Evolutionary conservation across 495 filamentous ascomycete species (phyloP).

Genomic region (Aspergillus cristatus): DNA sequence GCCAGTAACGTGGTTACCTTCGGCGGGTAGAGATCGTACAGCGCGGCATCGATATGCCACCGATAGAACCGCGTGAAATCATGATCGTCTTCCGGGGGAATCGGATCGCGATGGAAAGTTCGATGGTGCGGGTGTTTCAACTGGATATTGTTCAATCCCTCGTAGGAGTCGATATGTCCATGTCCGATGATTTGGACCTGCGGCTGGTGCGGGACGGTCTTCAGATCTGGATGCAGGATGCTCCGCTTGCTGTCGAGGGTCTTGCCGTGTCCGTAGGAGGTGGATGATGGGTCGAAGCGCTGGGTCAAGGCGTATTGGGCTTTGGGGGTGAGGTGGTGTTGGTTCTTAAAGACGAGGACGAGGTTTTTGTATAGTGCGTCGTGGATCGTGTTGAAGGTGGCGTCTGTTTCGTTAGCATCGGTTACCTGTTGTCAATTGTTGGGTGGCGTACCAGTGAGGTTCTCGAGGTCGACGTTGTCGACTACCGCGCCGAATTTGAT

Average conservation of each 20-base stretch:
- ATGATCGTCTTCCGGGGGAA: conserved; percentile 54
- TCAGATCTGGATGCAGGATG: conserved; percentile 67
- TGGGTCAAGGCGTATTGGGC: conserved; percentile 63
- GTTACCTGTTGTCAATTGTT: not conserved
- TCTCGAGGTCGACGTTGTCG: conserved; percentile 47
- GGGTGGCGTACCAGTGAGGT: conserved; percentile 37
- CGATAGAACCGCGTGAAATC: conserved; percentile 64
- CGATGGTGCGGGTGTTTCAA: conserved; percentile 67
- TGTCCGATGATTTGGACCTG: conserved; percentile 75
- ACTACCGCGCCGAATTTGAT: conserved; percentile 52
- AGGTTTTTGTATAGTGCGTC: conserved; percentile 52
- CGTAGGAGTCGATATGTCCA: conserved; percentile 53
- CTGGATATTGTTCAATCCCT: conserved; percentile 55
- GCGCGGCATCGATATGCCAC: conserved; percentile 72
- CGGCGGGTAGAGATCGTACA: conserved; percentile 63
- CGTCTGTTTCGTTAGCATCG: conserved; percentile 30
- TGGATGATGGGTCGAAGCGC: conserved; percentile 56
- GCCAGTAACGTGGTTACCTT: conserved; percentile 61
- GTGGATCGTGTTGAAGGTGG: conserved; percentile 49
- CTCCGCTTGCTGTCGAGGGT: conserved; percentile 51
- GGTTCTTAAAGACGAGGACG: conserved; percentile 61
- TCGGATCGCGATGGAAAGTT: conserved; percentile 57
- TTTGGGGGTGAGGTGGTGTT: conserved; percentile 48
- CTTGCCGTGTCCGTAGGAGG: conserved; percentile 64
- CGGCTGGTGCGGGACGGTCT: conserved; percentile 69